Percentiles rank a stretch among this genome's conserved stretches.
Conservation (phyloP, 192 early-diverging fungal genomes). For the Thoreauomyces humboldtii region DNA sequence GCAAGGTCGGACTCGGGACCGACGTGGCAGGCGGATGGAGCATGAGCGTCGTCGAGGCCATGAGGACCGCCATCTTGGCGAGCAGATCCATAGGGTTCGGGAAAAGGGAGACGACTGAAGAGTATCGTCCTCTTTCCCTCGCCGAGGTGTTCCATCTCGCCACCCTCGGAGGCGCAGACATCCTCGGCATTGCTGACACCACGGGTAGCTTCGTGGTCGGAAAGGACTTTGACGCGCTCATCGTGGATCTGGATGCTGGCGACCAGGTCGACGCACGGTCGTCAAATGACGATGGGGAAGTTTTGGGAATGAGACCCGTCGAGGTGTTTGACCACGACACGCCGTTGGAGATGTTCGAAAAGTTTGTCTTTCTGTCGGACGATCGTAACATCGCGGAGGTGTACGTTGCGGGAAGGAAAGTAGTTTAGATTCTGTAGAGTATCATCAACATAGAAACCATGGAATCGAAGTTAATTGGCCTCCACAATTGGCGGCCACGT, state of each 20-base stretch:
- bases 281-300: no score
- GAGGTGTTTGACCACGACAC: slow-evolving; percentile 66
- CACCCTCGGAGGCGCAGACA: slow-evolving; percentile 85
- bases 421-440: no score
- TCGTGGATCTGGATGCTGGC: slow-evolving; percentile 55
- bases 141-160: slow-evolving; percentile 80
- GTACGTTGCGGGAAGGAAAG: slow-evolving; percentile 69
- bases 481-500: no score
- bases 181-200: slow-evolving; percentile 65
- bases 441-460: no score
- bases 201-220: slow-evolving; percentile 81
- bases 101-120: background rate
- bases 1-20: slow-evolving; percentile 91
- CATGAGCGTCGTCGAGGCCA: slow-evolving; percentile 82
- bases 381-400: slow-evolving; percentile 81
- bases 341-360: slow-evolving; percentile 64
- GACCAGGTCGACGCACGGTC: no score
- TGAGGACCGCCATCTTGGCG: slow-evolving; percentile 75
- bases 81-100: slow-evolving; percentile 62
- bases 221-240: slow-evolving; percentile 92
- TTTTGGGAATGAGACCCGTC: slow-evolving; percentile 37
- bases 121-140: background rate
- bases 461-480: no score
- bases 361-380: slow-evolving; percentile 90
- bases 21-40: slow-evolving; percentile 89